Conservation (phyloP, 2,329 filamentous ascomycete species). For the Beauveria caledonica region DNA sequence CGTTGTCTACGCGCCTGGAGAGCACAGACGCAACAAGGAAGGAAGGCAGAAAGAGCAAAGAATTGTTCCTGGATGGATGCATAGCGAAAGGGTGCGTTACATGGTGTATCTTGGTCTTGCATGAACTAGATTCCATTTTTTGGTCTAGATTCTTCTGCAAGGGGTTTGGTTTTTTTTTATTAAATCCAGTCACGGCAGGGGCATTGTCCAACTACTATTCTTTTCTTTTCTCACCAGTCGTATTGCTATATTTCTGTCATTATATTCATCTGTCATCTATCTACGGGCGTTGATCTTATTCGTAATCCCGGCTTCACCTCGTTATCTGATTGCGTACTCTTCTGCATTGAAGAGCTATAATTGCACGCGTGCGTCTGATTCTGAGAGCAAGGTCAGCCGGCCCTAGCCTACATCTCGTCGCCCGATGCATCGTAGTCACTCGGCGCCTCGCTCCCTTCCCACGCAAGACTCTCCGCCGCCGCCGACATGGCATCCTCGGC, state of each 20-base stretch:
- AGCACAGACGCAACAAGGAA: neutral
- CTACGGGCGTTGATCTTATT: slow-evolving; percentile 10
- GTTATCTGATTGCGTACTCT: too few species aligned
- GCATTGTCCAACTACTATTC: slow-evolving; percentile 16
- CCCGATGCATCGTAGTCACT: too few species aligned
- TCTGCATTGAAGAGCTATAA: too few species aligned
- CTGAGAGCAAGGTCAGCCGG: too few species aligned
- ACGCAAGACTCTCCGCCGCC: too few species aligned
- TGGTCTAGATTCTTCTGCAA: slow-evolving; percentile 20
- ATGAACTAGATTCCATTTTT: slow-evolving; percentile 18
- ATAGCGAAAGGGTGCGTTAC: slow-evolving; percentile 36
- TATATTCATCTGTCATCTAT: neutral
- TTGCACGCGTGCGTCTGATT: neutral
- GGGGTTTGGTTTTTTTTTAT: slow-evolving; percentile 14
- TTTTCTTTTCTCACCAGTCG: slow-evolving; percentile 10
- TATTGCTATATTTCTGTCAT: neutral
- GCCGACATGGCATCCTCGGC: neutral
- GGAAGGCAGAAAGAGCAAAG: neutral
- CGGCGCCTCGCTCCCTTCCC: too few species aligned
- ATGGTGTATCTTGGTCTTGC: slow-evolving; percentile 31
- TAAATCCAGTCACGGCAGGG: slow-evolving; percentile 11
- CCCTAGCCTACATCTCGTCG: too few species aligned
- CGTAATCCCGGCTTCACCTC: neutral
- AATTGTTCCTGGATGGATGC: slow-evolving; percentile 33
- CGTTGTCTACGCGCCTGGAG: neutral